These are phyloP conservation scores for Casuarina cunninghamiana DNA, from an alignment of 306 rosid species.

Conservation along the genomic window DNA sequence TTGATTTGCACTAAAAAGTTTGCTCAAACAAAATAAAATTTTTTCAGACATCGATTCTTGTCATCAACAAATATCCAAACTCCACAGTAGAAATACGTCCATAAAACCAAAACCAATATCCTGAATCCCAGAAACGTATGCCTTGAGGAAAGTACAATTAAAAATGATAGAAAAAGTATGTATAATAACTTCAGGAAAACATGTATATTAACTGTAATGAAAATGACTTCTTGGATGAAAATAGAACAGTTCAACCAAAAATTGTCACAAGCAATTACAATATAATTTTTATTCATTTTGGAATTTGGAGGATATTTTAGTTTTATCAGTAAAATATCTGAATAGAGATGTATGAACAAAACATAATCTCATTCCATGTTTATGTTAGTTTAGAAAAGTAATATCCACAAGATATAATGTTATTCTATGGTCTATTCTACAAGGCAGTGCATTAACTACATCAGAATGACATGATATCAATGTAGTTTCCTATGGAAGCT, in stretches of 20 bases:
- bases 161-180: background rate
- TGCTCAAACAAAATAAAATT: background rate
- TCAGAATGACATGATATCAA: background rate
- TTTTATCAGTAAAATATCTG: slow-evolving; percentile 10
- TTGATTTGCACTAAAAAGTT: background rate
- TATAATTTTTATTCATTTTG: background rate
- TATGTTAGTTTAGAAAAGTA: slow-evolving; percentile 13
- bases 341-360: background rate
- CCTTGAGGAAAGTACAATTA: background rate
- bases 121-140: background rate
- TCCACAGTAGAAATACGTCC: background rate
- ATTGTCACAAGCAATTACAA: background rate
- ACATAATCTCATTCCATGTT: background rate
- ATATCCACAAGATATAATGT: slow-evolving; percentile 3
- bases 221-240: background rate
- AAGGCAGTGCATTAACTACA: slow-evolving; percentile 4
- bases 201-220: background rate
- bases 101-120: background rate
- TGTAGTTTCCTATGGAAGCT: slow-evolving; percentile 5
- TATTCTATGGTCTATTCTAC: background rate
- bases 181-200: background rate
- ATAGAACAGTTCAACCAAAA: background rate
- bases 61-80: background rate
- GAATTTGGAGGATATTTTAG: background rate
- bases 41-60: background rate